Evolutionary conservation across 2,329 filamentous ascomycete genomes (phyloP), one percentile per base, ranked within the genome.

Genomic region (Cercospora sp.): DNA sequence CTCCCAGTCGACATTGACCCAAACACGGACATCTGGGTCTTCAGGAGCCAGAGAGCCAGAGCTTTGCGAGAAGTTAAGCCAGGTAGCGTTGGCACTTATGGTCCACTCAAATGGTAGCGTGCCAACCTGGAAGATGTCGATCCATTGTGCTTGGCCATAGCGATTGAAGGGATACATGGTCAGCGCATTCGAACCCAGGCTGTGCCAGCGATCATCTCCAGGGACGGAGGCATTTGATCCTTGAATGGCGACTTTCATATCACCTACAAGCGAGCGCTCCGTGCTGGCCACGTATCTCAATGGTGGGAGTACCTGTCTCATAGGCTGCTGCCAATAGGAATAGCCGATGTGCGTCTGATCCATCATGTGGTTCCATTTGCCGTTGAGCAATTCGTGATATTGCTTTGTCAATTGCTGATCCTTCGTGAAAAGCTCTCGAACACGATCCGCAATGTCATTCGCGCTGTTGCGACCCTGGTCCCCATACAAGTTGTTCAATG

Each of bases 91-190:
- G 57, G 83, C 78, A 0, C 82, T 79, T n/a, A 86, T 82, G 4
- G 77, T 81, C 83, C 87, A 89, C 59, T 82, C 77, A 68, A 88
- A 87, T 7, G 81, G 79, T 2, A 81, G 78, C 0, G 83, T 84
- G 13, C 89, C 88, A 3, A 87, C 84, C 6, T 84, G 85, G 73
- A 87, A 91, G 30, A 91, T 80, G 24, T 91, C 89, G 63, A 91
- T 86, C 82, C 86, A 90, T 45, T 88, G 83, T 9, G 69, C 73
- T 0, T 84, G 82, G 1, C 87, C 87, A 66, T 89, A 90, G 0
- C 84, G 86, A 69, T 87, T 87, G 66, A 91, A 81, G 0, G 85
- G 80, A 8, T 86, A 85, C 3, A 89, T 79, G 0, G 83, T 82
- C 3, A 90, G 81, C 2, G 80, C 84, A 69, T 84, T 83, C 53